These are phyloP conservation scores for Metschnikowia lachancei DNA, from an alignment of 805 yeast genomes.

Conservation along the genomic window DNA sequence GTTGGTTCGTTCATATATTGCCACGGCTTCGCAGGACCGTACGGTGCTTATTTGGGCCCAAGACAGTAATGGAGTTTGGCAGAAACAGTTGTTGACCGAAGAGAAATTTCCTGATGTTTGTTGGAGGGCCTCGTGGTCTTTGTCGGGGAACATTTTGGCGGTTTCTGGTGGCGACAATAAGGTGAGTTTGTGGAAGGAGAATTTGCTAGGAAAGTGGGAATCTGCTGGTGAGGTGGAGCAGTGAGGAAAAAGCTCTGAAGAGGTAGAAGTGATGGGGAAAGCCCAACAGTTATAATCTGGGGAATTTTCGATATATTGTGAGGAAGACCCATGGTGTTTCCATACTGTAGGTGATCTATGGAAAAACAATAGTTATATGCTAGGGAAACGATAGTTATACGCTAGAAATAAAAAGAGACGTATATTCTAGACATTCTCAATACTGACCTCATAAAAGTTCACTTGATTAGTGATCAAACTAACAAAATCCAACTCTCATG, in stretches of 20 bases:
- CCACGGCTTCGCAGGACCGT: constrained; percentile 95
- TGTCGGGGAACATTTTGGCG: constrained; percentile 93
- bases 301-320: no score
- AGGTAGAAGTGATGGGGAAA: no score
- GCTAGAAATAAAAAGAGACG: no score
- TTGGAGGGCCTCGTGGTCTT: constrained; percentile 98
- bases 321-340: no score
- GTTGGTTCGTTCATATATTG: constrained; percentile 82
- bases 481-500: no score
- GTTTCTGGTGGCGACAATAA: constrained; percentile 95
- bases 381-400: no score
- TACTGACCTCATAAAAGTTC: no score
- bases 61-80: constrained; percentile 72
- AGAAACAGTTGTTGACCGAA: constrained; percentile 65
- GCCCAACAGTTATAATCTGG: no score
- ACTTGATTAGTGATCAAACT: no score
- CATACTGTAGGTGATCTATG: no score
- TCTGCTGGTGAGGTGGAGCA: constrained; percentile 95
- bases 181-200: constrained; percentile 96
- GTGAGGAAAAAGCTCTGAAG: constrained; percentile 1
- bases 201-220: constrained; percentile 91
- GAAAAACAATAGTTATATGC: neutral
- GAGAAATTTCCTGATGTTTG: constrained; percentile 94
- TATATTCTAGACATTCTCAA: no score
- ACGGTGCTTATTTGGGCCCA: constrained; percentile 95